Base-by-base conservation (phyloP, 1,284 basidiomycete genomes). In the Ganoderma lingzhi region DNA sequence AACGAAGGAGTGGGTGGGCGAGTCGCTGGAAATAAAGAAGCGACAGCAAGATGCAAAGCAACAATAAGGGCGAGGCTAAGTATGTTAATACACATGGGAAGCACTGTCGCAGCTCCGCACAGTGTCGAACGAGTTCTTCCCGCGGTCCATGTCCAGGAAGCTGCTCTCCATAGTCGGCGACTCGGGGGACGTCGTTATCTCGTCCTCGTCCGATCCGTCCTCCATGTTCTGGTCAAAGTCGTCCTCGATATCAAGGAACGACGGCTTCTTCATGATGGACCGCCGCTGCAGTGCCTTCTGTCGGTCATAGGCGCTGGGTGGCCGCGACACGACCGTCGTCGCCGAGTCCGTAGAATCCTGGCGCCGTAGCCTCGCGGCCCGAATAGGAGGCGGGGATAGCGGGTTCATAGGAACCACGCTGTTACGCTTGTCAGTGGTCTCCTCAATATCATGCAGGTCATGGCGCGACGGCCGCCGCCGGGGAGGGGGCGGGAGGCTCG, bases 181-280 rank as follows among this genome's bases (percentile, higher is more conserved):
- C 45, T 66, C 67, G 55, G 69, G 69, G 39, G 64, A 44, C 44
- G 70, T 32, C 39, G 42, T 63, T 37, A 60, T 19, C 32, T 51
- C 48, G 23, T 72, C 73, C 42, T 70, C 70, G 28, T 76, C 75
- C 23, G 70, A 68, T 9, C 69, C 67, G 62, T 68, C 71, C 61
- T 83, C 85, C 59, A 78, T 77, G 19, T 85, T 83, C 63, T 23
- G 62, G 51, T 76, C 78, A 37, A 62, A 60, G 63, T 89, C 89
- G 70, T 83, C 82, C 23, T 87, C 87, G 67, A 93, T 90, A 51
- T 92, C 89, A 64, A 93, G 80, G 76, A 93, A 93, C 3, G 90
- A 92, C 14, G 91, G 88, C 75, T 91, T 91, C 75, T 84, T 84
- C 81, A 90, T 85, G 70, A 92, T 77, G 39, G 78, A 80, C 42